phyloP scores from a whole-genome alignment of 2,329 filamentous ascomycete genomes.

The Apiospora arundinis region DNA sequence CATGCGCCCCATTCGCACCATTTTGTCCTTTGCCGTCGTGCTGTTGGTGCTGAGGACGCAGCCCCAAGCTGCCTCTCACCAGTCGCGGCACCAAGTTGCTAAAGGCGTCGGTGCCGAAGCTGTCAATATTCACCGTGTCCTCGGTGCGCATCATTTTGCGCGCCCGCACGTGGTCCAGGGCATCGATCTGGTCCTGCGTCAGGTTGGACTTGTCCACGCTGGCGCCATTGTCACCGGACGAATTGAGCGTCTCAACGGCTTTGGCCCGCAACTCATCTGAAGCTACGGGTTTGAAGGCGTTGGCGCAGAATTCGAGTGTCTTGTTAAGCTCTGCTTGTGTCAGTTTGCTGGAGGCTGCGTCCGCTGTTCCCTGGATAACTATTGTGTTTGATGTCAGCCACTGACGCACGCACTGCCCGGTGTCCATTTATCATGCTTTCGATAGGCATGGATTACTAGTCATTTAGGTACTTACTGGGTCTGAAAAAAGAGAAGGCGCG shows the following conservation, averaged over 20 bases:
- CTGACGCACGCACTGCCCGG: too few relatives aligned
- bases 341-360: slow-evolving; percentile 35
- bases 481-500: slow-evolving; percentile 48
- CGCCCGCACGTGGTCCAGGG: not conserved
- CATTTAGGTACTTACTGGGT: slow-evolving; percentile 40
- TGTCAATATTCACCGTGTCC: slow-evolving; percentile 3
- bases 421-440: too few relatives aligned
- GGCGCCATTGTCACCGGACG: slow-evolving; percentile 25
- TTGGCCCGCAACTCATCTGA: slow-evolving; percentile 14
- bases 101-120: not conserved
- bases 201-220: slow-evolving; percentile 29
- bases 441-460: too few relatives aligned
- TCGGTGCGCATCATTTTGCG: slow-evolving; percentile 11
- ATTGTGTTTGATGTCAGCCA: not conserved
- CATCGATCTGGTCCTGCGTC: slow-evolving; percentile 22
- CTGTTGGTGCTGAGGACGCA: not conserved
- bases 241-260: slow-evolving; percentile 26
- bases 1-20: not conserved
- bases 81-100: not conserved
- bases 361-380: slow-evolving; percentile 48
- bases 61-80: not conserved
- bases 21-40: too few relatives aligned
- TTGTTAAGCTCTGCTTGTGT: slow-evolving; percentile 40
- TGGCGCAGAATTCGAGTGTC: slow-evolving; percentile 42
- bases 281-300: slow-evolving; percentile 35